Evolutionary conservation across 202 grass and related monocot species (phyloP), one percentile per base, ranked within the genome.

Genomic region (Hordeum pubiflorum): DNA sequence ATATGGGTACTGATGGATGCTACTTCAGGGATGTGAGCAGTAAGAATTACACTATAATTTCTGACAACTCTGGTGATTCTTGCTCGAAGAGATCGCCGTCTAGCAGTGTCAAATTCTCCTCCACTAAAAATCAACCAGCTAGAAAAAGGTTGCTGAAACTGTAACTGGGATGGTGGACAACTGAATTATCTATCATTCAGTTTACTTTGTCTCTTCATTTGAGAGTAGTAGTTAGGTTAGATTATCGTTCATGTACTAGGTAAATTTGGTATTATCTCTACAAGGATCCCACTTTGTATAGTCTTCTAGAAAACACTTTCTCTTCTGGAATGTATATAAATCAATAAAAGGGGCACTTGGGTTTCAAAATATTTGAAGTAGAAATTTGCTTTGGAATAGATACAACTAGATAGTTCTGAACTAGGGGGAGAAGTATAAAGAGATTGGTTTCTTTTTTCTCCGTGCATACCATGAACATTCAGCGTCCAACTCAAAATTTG

Each of bases 1-100:
- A 93, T 68, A 72, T 91, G 79, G 81, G 93, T 75, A 91, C 88
- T 61, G 88, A 91, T 76, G 90, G 88, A 33, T 97, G 93, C 79
- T 93, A 97, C 64, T 93, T 79, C 36, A 97, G 93, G 75, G 89
- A 93, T 83, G 93, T 97, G 75, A 93, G 86, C 56, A 89, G 90
- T 66, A 93, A 54, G 39, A 97, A 97, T 52, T 97, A 97, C 62
- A 93, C 90, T 36, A 26, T 97, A 84, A 58, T 89, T 37, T 85
- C 63, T 7, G 90, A 97, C 38, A 76, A 74, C 7, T 89, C 71
- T 6, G 72, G 74, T 8, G 79, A 84, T 46, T 89, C 88, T 72
- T 97, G 93, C 83, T 78, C 81, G 38, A 89, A 91, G 72, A 44
- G 71, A 54, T 39, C 46, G 3, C 24, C 70, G 4, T 72, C 81